Evolutionary conservation across 805 yeast genomes (phyloP), one percentile per base, ranked within the genome.

Genomic region (Yamadazyma insecticola): DNA sequence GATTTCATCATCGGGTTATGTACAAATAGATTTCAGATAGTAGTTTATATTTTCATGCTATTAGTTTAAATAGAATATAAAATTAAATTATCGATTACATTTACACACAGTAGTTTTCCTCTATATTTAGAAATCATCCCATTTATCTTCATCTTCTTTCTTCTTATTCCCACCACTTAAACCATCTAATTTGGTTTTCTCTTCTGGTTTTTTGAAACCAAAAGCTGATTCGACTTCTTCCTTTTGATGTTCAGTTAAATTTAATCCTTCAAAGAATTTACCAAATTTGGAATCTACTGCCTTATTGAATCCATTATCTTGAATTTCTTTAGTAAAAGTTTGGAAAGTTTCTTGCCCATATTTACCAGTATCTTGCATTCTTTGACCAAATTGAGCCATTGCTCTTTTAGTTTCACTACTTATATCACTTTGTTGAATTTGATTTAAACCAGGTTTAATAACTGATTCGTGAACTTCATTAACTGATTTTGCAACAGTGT

Each of bases 381-480:
- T 87, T 53, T 85, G 95, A 28, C 97, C 96, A 63, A 90, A 92
- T 65, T 92, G 97, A 37, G 86, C 81, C 74, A 95, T 85, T n/a
- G 97, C 97, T 45, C 87, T 76, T 41, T 74, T 78, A 4, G 97
- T 92, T 50, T 87, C 95, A 33, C 60, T 66, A 15, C 94, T 77
- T 26, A 85, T 57, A 37, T 92, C 97, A 40, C 84, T 76, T 39
- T 79, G 87, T 39, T 63, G 68, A 45, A 92, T 69, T 50, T 83
- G 88, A 51, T 78, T 78, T 53, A 87, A 71, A 27, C 92, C 78
- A n/a, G 98, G 98, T 53, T 85, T 86, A 43, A 92, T 88, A 30
- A 88, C 95, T 6, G 78, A 61, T 48, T 89, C 95, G 44, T 82
- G 83, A 23, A 92, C 95, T 43, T 87, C 96, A 40, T 70, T 76